phyloP scores from a whole-genome alignment of 2,329 filamentous ascomycete genomes.

The Aspergillus texensis region DNA sequence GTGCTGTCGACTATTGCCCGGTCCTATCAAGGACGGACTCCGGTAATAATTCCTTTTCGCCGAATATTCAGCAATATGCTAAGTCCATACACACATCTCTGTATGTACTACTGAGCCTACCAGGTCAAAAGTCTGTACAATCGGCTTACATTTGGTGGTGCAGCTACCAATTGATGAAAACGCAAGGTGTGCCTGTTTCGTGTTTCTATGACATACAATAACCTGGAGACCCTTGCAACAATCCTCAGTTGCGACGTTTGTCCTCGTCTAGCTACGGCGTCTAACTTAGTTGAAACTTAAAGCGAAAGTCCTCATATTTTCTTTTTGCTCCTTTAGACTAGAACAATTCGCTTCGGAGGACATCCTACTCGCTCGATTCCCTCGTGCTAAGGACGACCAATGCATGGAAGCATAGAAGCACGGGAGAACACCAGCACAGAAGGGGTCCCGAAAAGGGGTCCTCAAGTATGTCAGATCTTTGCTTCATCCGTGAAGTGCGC shows the following conservation, averaged over 20 bases:
- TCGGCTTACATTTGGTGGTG: background rate
- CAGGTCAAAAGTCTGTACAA: background rate
- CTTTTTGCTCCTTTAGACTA: background rate
- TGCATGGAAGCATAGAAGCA: conserved; percentile 36
- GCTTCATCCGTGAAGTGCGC: background rate
- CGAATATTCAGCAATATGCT: background rate
- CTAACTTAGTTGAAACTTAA: conserved; percentile 3
- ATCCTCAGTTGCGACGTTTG: background rate
- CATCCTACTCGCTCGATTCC: conserved; percentile 6
- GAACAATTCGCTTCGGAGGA: background rate
- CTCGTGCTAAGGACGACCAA: conserved; percentile 8
- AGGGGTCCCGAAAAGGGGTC: background rate
- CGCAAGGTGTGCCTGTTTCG: background rate
- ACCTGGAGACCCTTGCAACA: background rate
- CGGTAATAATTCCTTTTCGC: background rate
- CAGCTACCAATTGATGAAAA: background rate
- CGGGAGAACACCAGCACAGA: conserved; percentile 27
- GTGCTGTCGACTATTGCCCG: background rate
- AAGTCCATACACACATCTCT: too few species aligned
- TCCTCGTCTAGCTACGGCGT: background rate
- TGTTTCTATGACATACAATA: background rate
- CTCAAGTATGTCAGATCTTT: background rate
- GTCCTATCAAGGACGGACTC: background rate
- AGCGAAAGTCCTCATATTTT: conserved; percentile 18
- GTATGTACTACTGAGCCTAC: background rate